Conservation (phyloP, 345 rosid genomes). For the Trapa bicornis region DNA sequence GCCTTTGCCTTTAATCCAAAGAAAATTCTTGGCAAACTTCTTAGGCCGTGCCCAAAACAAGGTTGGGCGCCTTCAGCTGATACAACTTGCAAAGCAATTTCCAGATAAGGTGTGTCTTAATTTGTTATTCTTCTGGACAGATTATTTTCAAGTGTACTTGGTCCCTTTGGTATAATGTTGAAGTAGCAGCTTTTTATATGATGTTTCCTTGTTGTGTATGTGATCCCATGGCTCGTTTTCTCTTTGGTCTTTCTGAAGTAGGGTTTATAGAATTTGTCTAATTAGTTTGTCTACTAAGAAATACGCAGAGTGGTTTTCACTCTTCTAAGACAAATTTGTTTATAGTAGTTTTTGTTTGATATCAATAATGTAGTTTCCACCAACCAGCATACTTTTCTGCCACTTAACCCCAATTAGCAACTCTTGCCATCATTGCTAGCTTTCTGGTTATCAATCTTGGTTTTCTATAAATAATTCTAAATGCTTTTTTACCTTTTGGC, state of each 20-base stretch:
- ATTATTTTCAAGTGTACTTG: neutral
- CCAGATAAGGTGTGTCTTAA: conserved; percentile 55
- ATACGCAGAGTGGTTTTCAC: neutral
- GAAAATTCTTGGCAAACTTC: conserved; percentile 79
- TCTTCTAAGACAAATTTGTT: neutral
- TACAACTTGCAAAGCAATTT: conserved; percentile 69
- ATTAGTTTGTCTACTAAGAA: neutral
- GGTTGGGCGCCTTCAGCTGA: conserved; percentile 67
- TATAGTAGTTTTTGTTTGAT: neutral
- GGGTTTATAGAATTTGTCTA: neutral
- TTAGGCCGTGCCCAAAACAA: conserved; percentile 91
- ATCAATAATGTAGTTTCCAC: neutral
- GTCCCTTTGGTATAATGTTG: neutral
- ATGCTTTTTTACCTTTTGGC: neutral
- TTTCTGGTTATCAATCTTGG: neutral
- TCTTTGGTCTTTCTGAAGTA: neutral
- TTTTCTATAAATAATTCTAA: neutral
- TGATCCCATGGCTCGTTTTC: neutral
- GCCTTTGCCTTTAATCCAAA: conserved; percentile 66
- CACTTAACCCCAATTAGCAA: neutral
- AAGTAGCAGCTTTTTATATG: neutral
- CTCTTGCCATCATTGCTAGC: neutral
- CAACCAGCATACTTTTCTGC: neutral
- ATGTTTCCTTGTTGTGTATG: neutral
- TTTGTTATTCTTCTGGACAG: neutral